Percentiles rank a stretch among this genome's conserved stretches.
Conservation (phyloP, 1,139 yeast species). For the Yamadazyma pseudoaaseri region DNA sequence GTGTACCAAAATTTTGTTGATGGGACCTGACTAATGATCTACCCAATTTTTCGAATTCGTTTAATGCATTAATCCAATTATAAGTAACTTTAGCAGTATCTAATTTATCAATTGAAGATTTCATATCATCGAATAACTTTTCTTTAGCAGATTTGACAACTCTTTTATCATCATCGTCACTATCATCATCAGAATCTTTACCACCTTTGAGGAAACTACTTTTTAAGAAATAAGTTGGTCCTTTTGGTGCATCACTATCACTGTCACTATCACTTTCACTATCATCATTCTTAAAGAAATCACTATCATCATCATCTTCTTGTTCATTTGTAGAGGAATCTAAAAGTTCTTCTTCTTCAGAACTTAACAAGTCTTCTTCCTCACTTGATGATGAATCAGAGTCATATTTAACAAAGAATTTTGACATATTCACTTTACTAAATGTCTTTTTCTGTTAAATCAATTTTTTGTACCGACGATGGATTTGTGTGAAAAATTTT, state of each 20-base stretch:
- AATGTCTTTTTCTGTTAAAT: conserved; percentile 4
- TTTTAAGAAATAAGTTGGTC: conserved; percentile 59
- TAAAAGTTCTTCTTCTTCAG: conserved; percentile 57
- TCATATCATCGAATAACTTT: conserved; percentile 86
- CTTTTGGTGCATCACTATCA: conserved; percentile 45
- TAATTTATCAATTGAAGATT: conserved; percentile 61
- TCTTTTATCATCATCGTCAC: conserved; percentile 69
- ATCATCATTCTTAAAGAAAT: conserved; percentile 29
- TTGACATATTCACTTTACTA: conserved; percentile 48
- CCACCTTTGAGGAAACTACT: conserved; percentile 52
- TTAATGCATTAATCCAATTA: conserved; percentile 77
- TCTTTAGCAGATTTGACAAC: conserved; percentile 94
- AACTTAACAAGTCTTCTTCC: conserved; percentile 68
- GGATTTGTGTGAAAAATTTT: conserved; percentile 8
- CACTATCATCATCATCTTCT: conserved; percentile 28
- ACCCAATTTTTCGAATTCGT: conserved; percentile 76
- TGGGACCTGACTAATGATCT: conserved; percentile 65
- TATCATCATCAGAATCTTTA: conserved; percentile 48
- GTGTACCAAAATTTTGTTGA: conserved; percentile 74
- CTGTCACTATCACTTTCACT: conserved; percentile 42
- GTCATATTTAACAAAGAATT: conserved; percentile 69
- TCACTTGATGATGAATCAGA: conserved; percentile 74
- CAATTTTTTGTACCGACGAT: conserved; percentile 13
- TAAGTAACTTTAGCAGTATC: conserved; percentile 68
- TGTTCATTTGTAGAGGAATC: conserved; percentile 47